Evolutionary conservation across 352 stramenopile species (phyloP).

Genomic region (Pythium aquatile): DNA sequence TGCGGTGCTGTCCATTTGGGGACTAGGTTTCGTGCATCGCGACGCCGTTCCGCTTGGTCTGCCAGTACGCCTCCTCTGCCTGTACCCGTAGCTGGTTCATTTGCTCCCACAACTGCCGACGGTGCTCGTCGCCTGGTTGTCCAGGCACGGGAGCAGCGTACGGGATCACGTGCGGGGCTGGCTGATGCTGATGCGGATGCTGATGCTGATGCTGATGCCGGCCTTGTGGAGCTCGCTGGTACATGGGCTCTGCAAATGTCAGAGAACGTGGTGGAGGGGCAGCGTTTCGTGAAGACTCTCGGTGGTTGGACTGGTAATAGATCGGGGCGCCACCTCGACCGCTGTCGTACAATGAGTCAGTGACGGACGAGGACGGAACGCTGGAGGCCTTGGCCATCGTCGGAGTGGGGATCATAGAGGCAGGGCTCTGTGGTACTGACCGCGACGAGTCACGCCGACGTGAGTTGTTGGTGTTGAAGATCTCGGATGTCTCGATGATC

Average conservation of each 20-base stretch:
- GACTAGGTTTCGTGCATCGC: conserved; percentile 14
- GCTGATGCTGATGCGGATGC: neutral
- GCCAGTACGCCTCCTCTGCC: conserved; percentile 59
- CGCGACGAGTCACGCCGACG: conserved; percentile 10
- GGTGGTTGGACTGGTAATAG: neutral
- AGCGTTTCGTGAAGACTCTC: neutral
- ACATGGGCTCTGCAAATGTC: neutral
- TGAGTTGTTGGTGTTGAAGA: conserved; percentile 10
- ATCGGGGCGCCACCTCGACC: neutral
- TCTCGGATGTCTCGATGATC: conserved; percentile 20
- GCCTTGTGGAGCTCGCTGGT: neutral
- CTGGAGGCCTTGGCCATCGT: conserved; percentile 3
- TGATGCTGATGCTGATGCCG: neutral
- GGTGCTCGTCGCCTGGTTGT: conserved; percentile 8
- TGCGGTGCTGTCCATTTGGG: neutral
- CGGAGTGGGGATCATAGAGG: conserved; percentile 6
- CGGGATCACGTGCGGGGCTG: neutral
- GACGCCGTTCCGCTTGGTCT: conserved; percentile 43
- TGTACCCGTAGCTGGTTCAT: conserved; percentile 57
- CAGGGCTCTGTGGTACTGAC: neutral
- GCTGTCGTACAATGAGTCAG: conserved; percentile 15
- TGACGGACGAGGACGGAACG: neutral
- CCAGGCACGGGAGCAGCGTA: conserved; percentile 6
- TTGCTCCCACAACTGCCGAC: conserved; percentile 39
- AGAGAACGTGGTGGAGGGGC: neutral